Conservation (phyloP, 2,329 filamentous ascomycete species). For the Lachnellula suecica region DNA sequence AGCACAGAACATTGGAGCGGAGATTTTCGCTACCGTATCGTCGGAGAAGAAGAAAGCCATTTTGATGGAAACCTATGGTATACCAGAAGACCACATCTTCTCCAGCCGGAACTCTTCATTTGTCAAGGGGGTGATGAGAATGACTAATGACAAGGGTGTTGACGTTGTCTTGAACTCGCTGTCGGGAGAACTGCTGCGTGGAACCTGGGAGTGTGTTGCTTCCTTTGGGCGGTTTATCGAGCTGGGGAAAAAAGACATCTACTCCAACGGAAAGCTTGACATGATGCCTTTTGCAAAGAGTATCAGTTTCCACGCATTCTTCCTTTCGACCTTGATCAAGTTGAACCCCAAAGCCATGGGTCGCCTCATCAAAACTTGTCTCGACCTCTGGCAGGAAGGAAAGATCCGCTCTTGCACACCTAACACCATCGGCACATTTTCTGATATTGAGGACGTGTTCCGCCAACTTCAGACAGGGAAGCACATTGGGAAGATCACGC, state of each 20-base stretch:
- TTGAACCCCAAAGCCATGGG: not conserved
- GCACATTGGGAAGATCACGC: conserved; percentile 8
- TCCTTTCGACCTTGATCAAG: not conserved
- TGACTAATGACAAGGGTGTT: conserved; percentile 31
- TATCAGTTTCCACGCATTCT: conserved; percentile 34
- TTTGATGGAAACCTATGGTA: conserved; percentile 27
- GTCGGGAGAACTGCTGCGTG: conserved; percentile 29
- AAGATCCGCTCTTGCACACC: not conserved
- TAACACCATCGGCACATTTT: not conserved
- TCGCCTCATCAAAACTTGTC: not conserved
- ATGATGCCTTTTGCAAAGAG: conserved; percentile 38
- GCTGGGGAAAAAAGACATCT: conserved; percentile 39
- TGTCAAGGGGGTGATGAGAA: conserved; percentile 23
- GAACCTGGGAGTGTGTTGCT: conserved; percentile 37
- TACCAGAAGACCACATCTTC: conserved; percentile 35
- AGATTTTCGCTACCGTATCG: conserved; percentile 33
- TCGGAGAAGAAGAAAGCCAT: conserved; percentile 24
- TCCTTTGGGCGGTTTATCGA: conserved; percentile 42
- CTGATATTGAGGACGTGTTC: conserved; percentile 9
- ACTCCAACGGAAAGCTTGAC: conserved; percentile 37
- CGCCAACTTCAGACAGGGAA: conserved; percentile 8
- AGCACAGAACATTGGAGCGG: conserved; percentile 30
- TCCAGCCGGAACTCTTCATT: conserved; percentile 32
- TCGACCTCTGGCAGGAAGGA: not conserved
- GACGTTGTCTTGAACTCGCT: conserved; percentile 36